These are phyloP conservation scores for Alloteropsis semialata DNA, from an alignment of 176 grass and related monocot genomes.

Conservation along the genomic window DNA sequence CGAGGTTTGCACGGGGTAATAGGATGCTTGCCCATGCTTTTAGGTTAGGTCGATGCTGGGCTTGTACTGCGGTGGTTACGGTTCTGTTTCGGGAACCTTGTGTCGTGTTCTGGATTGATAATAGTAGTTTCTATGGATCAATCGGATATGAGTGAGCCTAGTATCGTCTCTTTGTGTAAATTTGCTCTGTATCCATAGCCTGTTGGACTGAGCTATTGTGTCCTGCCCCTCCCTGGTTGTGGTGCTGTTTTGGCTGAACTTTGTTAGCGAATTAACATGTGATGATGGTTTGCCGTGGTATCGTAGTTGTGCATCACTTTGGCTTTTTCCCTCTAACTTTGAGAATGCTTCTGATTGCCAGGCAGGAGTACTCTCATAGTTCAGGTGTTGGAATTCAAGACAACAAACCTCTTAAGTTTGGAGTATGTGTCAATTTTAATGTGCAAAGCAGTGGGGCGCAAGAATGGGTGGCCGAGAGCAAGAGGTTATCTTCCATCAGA, in stretches of 20 bases:
- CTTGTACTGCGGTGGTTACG: background rate
- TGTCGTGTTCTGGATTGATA: background rate
- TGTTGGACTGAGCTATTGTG: background rate
- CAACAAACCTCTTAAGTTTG: background rate
- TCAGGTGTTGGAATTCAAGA: slow-evolving; percentile 23
- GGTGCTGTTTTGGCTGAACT: background rate
- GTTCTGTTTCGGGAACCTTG: background rate
- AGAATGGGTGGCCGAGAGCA: slow-evolving; percentile 44
- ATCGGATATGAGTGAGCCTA: background rate
- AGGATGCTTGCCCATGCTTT: background rate
- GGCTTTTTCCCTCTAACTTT: background rate
- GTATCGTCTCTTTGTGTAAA: background rate
- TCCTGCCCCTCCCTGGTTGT: background rate
- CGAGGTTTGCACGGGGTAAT: background rate
- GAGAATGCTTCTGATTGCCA: slow-evolving; percentile 32
- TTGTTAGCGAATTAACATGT: background rate
- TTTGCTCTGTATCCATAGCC: background rate
- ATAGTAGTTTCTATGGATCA: background rate
- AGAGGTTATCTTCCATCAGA: slow-evolving; percentile 36
- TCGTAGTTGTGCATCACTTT: background rate
- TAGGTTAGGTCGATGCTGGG: background rate
- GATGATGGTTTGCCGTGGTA: background rate
- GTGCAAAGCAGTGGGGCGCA: background rate
- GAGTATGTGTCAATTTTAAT: slow-evolving; percentile 20
- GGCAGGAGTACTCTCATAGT: slow-evolving; percentile 42